These are phyloP conservation scores for Hyaloscypha hepaticicola DNA, from an alignment of 495 filamentous ascomycete genomes.

Conservation along the genomic window DNA sequence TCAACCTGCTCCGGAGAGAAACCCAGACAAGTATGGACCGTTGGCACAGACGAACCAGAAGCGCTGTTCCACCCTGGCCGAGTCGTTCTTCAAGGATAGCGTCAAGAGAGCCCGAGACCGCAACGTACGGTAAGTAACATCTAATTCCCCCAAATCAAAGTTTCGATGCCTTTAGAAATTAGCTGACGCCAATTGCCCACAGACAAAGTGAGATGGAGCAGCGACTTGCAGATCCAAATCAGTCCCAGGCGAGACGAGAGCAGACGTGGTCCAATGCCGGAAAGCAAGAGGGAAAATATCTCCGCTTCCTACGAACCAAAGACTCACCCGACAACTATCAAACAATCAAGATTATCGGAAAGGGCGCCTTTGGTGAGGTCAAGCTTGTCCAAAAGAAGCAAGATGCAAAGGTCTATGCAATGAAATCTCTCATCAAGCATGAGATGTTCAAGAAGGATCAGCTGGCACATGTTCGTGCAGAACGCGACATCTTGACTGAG, in stretches of 20 bases:
- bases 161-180: neutral
- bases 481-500: constrained; percentile 96
- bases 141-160: neutral
- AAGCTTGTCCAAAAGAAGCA: constrained; percentile 92
- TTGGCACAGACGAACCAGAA: constrained; percentile 66
- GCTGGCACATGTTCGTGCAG: constrained; percentile 95
- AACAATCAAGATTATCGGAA: constrained; percentile 96
- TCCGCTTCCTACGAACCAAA: constrained; percentile 91
- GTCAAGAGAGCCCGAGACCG: constrained; percentile 88
- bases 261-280: constrained; percentile 74
- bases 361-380: constrained; percentile 98
- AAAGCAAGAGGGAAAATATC: constrained; percentile 82
- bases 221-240: constrained; percentile 68
- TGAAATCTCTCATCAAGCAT: constrained; percentile 96
- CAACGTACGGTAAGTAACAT: constrained; percentile 69
- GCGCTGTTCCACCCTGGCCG: constrained; percentile 74
- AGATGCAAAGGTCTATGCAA: constrained; percentile 96
- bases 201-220: constrained; percentile 91
- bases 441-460: constrained; percentile 99
- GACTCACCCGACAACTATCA: constrained; percentile 89
- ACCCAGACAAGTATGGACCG: constrained; percentile 69
- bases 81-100: constrained; percentile 93
- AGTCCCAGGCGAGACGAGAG: constrained; percentile 72
- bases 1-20: constrained; percentile 63
- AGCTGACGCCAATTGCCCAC: constrained; percentile 8